Percentiles rank a stretch among this genome's conserved stretches.
phyloP scores from a whole-genome alignment of 1,284 basidiomycete genomes.

The Trametes polyzona region DNA sequence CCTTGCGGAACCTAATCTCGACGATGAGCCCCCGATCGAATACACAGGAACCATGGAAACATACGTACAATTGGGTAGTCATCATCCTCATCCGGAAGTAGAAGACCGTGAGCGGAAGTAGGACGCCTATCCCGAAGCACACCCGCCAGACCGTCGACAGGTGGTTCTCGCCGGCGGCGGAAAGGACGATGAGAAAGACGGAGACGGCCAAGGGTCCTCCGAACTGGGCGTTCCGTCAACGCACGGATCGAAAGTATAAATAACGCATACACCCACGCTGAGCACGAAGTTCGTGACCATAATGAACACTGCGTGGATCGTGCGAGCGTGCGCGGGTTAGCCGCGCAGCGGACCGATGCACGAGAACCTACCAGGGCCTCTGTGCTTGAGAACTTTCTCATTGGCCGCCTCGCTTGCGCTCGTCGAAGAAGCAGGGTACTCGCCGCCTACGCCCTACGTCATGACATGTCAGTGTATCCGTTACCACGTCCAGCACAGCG shows the following conservation, averaged over 20 bases:
- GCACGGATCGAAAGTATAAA: conserved; percentile 13
- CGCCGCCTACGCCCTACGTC: conserved; percentile 69
- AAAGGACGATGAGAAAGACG: conserved; percentile 75
- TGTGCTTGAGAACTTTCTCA: conserved; percentile 62
- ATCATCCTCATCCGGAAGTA: conserved; percentile 75
- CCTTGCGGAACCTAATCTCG: conserved; percentile 47
- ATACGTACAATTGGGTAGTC: conserved; percentile 61
- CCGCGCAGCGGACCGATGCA: conserved; percentile 1
- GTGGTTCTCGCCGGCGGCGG: conserved; percentile 64
- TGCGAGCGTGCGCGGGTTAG: conserved; percentile 1
- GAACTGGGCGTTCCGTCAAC: conserved; percentile 45
- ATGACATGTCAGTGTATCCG: not conserved
- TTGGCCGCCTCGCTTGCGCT: conserved; percentile 75
- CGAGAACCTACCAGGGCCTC: conserved; percentile 57
- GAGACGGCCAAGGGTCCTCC: conserved; percentile 73
- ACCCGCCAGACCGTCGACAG: conserved; percentile 78
- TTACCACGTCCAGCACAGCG: conserved; percentile 1
- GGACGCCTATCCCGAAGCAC: conserved; percentile 72
- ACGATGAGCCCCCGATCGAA: not conserved
- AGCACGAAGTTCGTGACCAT: conserved; percentile 78
- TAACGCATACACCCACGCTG: conserved; percentile 38
- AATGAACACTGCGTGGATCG: conserved; percentile 55
- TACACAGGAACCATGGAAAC: conserved; percentile 4
- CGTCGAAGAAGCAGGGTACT: conserved; percentile 77
- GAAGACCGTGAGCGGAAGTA: conserved; percentile 73